Conservation (phyloP, 78 protist species). For the Dictyostelium capitatum region DNA sequence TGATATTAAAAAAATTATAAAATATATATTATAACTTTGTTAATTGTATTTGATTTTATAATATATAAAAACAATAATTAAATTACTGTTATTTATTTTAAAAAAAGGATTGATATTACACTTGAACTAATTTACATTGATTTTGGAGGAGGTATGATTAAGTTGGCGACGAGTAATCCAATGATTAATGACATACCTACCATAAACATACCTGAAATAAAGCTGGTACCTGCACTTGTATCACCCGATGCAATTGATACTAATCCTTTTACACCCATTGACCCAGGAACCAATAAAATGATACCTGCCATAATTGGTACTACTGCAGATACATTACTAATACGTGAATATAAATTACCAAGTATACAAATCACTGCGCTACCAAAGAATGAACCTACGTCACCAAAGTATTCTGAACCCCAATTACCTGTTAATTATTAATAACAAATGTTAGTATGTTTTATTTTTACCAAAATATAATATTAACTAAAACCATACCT, state of each 20-base stretch:
- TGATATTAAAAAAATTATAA: too few relatives aligned
- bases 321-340: constrained; percentile 21
- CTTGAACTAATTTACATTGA: constrained; percentile 47
- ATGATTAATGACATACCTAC: constrained; percentile 35
- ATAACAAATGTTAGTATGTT: too few relatives aligned
- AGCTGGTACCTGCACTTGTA: constrained; percentile 9
- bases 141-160: constrained; percentile 62
- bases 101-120: too few relatives aligned
- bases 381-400: constrained; percentile 76
- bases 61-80: too few relatives aligned
- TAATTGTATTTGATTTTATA: too few relatives aligned
- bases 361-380: constrained; percentile 30
- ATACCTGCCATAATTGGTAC: constrained; percentile 69
- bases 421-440: too few relatives aligned
- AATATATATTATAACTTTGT: too few relatives aligned
- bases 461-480: too few relatives aligned
- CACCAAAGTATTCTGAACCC: constrained; percentile 54
- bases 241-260: constrained; percentile 43
- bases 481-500: too few relatives aligned
- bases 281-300: constrained; percentile 71
- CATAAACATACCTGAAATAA: constrained; percentile 68
- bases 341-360: constrained; percentile 47
- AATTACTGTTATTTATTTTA: too few relatives aligned
- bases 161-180: constrained; percentile 66
- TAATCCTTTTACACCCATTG: constrained; percentile 69